phyloP scores from a whole-genome alignment of 1,284 basidiomycete species.

The Gomphus bonarii region DNA sequence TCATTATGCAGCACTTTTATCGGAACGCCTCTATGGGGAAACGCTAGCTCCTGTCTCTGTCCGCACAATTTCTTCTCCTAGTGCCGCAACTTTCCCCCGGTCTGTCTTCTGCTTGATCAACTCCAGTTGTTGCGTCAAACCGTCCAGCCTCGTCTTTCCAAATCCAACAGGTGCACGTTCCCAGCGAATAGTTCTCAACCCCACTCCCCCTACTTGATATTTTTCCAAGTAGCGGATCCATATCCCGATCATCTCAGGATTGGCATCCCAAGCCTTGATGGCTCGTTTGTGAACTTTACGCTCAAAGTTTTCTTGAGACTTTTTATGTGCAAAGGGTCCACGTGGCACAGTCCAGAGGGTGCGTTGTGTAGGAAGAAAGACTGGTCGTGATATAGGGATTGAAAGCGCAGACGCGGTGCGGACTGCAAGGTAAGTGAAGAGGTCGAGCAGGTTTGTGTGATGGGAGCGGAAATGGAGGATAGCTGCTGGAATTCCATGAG shows the following conservation, averaged over 20 bases:
- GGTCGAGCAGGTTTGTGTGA: slow-evolving; percentile 55
- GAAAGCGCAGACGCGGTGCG: slow-evolving; percentile 79
- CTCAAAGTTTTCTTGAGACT: slow-evolving; percentile 94
- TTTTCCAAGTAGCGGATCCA: slow-evolving; percentile 77
- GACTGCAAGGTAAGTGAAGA: slow-evolving; percentile 78
- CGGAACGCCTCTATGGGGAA: background rate
- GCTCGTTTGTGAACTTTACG: slow-evolving; percentile 72
- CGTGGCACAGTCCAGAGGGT: slow-evolving; percentile 82
- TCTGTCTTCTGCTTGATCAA: background rate
- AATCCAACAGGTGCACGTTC: slow-evolving; percentile 61
- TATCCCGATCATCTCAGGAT: slow-evolving; percentile 68
- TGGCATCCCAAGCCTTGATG: slow-evolving; percentile 88
- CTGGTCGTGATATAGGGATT: slow-evolving; percentile 69
- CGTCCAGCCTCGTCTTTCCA: slow-evolving; percentile 37
- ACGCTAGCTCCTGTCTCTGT: slow-evolving; percentile 7
- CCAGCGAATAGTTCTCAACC: slow-evolving; percentile 76
- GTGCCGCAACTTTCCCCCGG: slow-evolving; percentile 10
- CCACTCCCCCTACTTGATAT: slow-evolving; percentile 79
- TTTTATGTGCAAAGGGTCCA: slow-evolving; percentile 90
- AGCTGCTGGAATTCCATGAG: slow-evolving; percentile 74
- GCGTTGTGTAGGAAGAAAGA: slow-evolving; percentile 66
- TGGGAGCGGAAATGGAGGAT: slow-evolving; percentile 79
- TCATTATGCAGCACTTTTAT: background rate
- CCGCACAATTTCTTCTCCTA: slow-evolving; percentile 14
- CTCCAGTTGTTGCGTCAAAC: slow-evolving; percentile 20